Evolutionary conservation across 2,329 filamentous ascomycete species (phyloP).

Genomic region (Diaporthe velutina): DNA sequence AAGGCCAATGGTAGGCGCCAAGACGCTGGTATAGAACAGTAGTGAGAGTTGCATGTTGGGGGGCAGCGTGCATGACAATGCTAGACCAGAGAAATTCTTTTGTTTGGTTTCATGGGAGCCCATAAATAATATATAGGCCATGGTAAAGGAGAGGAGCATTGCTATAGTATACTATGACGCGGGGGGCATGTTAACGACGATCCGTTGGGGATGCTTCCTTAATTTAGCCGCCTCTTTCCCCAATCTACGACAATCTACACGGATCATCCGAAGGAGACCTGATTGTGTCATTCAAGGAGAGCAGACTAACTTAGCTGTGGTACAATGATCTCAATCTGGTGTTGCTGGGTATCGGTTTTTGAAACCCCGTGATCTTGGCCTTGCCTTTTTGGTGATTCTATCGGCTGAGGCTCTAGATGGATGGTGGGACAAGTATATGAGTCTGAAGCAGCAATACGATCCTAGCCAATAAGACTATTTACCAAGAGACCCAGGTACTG

Average conservation of each 20-base stretch:
- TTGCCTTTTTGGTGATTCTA: neutral
- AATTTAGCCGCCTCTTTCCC: constrained; percentile 22
- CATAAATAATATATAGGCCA: neutral
- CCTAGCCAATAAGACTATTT: neutral
- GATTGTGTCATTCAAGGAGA: constrained; percentile 13
- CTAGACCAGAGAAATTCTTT: neutral
- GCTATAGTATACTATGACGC: neutral
- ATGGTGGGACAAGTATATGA: neutral
- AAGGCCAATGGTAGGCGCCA: constrained; percentile 46
- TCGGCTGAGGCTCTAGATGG: neutral
- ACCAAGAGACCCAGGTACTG: neutral
- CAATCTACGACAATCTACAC: constrained; percentile 2
- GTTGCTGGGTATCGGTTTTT: neutral
- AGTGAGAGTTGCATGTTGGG: constrained; percentile 47
- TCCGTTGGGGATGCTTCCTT: neutral
- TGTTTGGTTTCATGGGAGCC: neutral
- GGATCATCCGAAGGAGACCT: neutral
- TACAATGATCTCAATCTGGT: neutral
- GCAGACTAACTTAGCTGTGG: neutral
- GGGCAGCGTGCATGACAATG: neutral
- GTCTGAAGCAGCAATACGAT: neutral
- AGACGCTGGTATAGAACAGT: constrained; percentile 39
- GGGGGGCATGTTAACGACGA: neutral
- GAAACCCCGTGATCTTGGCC: neutral
- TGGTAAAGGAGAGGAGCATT: neutral